Evolutionary conservation across 441 rosid genomes (phyloP), one percentile per base, ranked within the genome.

Genomic region (Croton laevigatus): DNA sequence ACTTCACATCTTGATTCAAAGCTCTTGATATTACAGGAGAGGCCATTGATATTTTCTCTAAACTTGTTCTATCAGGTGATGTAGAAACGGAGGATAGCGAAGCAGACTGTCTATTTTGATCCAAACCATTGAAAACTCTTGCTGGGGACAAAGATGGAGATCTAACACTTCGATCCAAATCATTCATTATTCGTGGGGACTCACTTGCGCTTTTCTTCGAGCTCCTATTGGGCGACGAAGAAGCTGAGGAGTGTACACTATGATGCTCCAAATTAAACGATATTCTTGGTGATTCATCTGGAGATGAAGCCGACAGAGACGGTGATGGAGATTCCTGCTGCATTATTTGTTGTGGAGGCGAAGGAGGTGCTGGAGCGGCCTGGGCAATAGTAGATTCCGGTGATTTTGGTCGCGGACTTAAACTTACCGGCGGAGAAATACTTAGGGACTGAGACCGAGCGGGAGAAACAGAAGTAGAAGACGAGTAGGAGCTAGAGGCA

Each of bases 401-500:
- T 12, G 84, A 81, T 59, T 88, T 91, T 20, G 86, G 78, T n/a
- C 78, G 71, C 38, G 93, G 88, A 32, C 83, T 86, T 70, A 76
- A 76, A 80, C 97, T 91, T 60, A 74, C 86, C 5, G 97, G 91
- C n/a, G 97, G 93, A 54, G 97, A 96, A 54, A 86, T 89, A 48
- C 96, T 93, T 14, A 82, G 75, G 2, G 94, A 90, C 0, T 85
- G 87, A 13, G 97, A 93, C 65, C 96, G 80, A 42, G 83, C 83
- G 0, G 97, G 97, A 16, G 97, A 93, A 37, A 79, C 87, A 7
- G 97, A 88, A 70, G 80, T 82, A 6, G 99, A 89, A 68, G 85
- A 84, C 6, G 91, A 86, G 22, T 75, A 81, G 32, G 88, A 84
- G 71, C 87, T 87, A 51, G 90, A 84, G 37, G 69, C 87, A 34